Percentiles rank a stretch among this genome's conserved stretches.
phyloP scores from a whole-genome alignment of 305 asterid species.

The Fraxinus xanthoxyloides region DNA sequence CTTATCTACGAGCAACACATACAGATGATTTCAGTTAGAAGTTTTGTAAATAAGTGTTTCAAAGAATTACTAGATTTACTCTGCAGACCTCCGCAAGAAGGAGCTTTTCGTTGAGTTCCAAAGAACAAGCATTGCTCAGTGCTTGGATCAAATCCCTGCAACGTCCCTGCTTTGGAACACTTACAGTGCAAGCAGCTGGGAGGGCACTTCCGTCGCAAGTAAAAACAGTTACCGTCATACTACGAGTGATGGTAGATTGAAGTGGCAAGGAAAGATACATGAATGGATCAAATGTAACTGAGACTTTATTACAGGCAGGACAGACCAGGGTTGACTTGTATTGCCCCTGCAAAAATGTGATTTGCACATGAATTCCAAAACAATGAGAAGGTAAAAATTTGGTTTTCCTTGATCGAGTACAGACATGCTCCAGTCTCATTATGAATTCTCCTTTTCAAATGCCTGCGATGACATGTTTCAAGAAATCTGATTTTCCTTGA shows the following conservation, averaged over 20 bases:
- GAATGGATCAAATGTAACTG: constrained; percentile 96
- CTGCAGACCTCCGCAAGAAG: constrained; percentile 88
- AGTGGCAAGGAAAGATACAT: constrained; percentile 97
- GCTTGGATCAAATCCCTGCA: constrained; percentile 92
- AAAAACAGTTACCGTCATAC: constrained; percentile 88
- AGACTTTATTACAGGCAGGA: constrained; percentile 86
- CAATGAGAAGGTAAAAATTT: background rate
- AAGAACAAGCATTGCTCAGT: constrained; percentile 69
- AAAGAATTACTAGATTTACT: constrained; percentile 18
- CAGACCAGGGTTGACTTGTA: constrained; percentile 97
- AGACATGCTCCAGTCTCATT: constrained; percentile 2
- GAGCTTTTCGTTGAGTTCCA: constrained; percentile 83
- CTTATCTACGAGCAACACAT: constrained; percentile 60
- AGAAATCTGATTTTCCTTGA: background rate
- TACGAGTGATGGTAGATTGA: constrained; percentile 80
- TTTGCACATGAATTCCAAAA: background rate
- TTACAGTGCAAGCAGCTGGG: constrained; percentile 72
- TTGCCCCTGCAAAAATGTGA: constrained; percentile 70
- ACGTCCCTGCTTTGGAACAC: constrained; percentile 94
- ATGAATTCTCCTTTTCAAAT: background rate
- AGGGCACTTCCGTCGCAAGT: constrained; percentile 92
- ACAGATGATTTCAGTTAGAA: constrained; percentile 10
- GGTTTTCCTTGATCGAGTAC: background rate
- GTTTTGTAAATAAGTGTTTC: background rate
- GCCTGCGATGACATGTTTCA: background rate